Conservation (phyloP, 2,329 filamentous ascomycete genomes). For the Botrytis pseudocinerea region DNA sequence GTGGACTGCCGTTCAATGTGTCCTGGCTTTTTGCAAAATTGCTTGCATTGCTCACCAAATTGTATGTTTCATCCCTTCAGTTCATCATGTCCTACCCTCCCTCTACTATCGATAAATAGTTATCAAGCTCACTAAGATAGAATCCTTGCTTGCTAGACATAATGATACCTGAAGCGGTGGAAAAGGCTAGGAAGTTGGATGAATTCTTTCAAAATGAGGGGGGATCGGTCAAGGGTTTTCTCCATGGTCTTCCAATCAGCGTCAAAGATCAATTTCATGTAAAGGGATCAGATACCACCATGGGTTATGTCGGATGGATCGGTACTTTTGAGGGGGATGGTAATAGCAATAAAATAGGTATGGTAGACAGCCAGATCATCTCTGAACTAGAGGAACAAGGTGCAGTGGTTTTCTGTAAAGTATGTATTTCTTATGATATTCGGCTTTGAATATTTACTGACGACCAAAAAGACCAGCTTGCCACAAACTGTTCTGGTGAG, state of each 20-base stretch:
- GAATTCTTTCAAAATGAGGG: conserved; percentile 37
- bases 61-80: conserved; percentile 37
- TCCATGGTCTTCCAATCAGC: conserved; percentile 44
- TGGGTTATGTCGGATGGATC: conserved; percentile 58
- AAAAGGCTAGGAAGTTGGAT: conserved; percentile 48
- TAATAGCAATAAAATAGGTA: conserved; percentile 48
- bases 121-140: conserved; percentile 36
- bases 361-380: conserved; percentile 50
- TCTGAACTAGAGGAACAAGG: conserved; percentile 42
- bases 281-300: conserved; percentile 41
- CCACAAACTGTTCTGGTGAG: conserved; percentile 40
- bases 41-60: conserved; percentile 55
- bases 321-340: conserved; percentile 53
- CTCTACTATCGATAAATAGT: conserved; percentile 29
- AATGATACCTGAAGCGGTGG: conserved; percentile 41
- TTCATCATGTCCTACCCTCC: neutral
- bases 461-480: conserved; percentile 39
- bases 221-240: conserved; percentile 30
- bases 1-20: conserved; percentile 56
- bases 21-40: conserved; percentile 52
- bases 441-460: neutral
- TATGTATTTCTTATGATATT: neutral
- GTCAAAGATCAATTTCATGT: conserved; percentile 42
- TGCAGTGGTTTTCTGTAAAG: conserved; percentile 42
- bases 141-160: conserved; percentile 54